Percentiles rank a stretch among this genome's conserved stretches.
Evolutionary conservation across 768 basidiomycete species (phyloP).

Genomic region (Boletus rufocinnamomeus): DNA sequence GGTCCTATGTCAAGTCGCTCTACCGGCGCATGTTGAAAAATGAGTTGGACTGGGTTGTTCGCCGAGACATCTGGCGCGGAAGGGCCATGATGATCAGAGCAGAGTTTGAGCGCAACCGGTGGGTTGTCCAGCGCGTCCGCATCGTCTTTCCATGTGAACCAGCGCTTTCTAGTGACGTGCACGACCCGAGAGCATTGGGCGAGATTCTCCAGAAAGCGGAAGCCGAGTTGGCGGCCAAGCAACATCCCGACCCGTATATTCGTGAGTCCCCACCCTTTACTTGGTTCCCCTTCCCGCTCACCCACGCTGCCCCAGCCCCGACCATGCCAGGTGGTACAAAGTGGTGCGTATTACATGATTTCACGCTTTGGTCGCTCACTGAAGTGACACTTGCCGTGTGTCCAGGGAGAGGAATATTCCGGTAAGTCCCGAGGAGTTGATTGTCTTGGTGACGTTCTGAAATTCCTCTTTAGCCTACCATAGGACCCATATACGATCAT

Average conservation of each 20-base stretch:
- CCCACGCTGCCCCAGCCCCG: constrained; percentile 53
- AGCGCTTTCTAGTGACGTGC: constrained; percentile 59
- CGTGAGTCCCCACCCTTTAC: constrained; percentile 53
- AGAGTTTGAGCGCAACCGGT: constrained; percentile 93
- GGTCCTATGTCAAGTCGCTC: constrained; percentile 86
- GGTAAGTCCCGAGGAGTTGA: constrained; percentile 45
- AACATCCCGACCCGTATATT: constrained; percentile 93
- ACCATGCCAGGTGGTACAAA: constrained; percentile 91
- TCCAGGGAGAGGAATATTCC: constrained; percentile 81
- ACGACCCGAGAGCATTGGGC: constrained; percentile 81
- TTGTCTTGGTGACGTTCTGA: background rate
- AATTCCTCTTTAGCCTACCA: constrained; percentile 48
- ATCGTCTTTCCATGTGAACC: background rate
- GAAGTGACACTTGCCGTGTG: background rate
- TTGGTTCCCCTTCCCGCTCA: constrained; percentile 5
- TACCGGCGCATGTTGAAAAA: constrained; percentile 88
- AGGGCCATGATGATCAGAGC: constrained; percentile 87
- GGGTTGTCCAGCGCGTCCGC: constrained; percentile 25
- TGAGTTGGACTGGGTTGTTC: constrained; percentile 86
- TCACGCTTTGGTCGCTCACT: background rate
- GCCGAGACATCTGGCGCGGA: constrained; percentile 82
- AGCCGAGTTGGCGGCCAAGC: constrained; percentile 59
- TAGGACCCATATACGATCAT: constrained; percentile 69
- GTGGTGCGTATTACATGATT: constrained; percentile 60
- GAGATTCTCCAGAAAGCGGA: constrained; percentile 80